Evolutionary conservation across 805 yeast species (phyloP).

Genomic region (Starmera dryadoides): DNA sequence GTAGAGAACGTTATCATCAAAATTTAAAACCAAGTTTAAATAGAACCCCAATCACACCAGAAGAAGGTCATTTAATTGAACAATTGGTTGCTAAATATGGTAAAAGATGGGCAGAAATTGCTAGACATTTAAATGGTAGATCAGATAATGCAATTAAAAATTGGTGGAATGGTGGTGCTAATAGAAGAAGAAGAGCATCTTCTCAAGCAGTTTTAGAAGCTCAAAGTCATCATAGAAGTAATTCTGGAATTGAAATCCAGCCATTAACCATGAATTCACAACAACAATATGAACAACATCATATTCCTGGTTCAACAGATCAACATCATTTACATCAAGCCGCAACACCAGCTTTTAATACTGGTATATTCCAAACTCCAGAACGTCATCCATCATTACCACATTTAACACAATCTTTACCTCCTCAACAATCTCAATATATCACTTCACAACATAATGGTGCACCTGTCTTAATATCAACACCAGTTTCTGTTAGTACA

Average conservation of each 20-base stretch:
- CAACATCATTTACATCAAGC: conserved; percentile 2
- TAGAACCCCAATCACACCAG: conserved; percentile 74
- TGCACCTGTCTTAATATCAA: background rate
- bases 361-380: conserved; percentile 7
- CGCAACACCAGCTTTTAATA: conserved; percentile 9
- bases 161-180: conserved; percentile 97
- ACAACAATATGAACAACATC: conserved; percentile 5
- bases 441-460: background rate
- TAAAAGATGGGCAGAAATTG: conserved; percentile 90
- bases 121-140: conserved; percentile 80
- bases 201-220: conserved; percentile 17
- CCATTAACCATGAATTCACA: conserved; percentile 1
- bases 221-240: conserved; percentile 1
- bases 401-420: conserved; percentile 2
- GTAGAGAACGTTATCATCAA: conserved; percentile 88
- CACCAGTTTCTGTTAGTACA: background rate
- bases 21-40: conserved; percentile 81
- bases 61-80: conserved; percentile 79
- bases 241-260: conserved; percentile 4
- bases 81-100: conserved; percentile 73
- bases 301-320: background rate
- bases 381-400: conserved; percentile 5
- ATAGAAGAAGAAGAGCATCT: conserved; percentile 59
- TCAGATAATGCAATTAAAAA: conserved; percentile 89
- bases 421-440: conserved; percentile 1